Percentiles rank a stretch among this genome's conserved stretches.
Evolutionary conservation across 192 early-diverging fungal species (phyloP).

Genomic region (Rhizophlyctis rosea): DNA sequence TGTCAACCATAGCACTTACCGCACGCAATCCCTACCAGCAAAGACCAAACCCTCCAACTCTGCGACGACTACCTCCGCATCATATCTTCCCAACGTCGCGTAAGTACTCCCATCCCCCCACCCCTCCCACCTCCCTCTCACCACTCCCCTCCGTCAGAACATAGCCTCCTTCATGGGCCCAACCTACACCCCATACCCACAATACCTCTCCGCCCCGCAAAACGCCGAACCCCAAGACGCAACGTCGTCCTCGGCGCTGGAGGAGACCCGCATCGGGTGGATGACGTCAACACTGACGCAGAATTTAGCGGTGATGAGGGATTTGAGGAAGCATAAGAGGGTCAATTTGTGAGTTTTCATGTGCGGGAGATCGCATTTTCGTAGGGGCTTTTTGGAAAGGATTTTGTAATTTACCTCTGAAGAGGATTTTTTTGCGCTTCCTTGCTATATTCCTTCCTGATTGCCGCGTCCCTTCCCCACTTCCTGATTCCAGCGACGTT

Average conservation of each 20-base stretch:
- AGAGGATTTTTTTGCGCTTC: too few relatives aligned
- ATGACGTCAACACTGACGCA: constrained; percentile 15
- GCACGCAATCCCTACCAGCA: neutral
- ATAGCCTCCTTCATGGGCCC: constrained; percentile 12
- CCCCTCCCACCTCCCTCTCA: neutral
- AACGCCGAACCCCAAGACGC: neutral
- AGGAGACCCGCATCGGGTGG: constrained; percentile 18
- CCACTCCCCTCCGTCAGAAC: neutral
- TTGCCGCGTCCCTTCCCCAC: neutral
- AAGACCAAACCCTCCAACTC: neutral
- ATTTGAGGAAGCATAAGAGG: neutral
- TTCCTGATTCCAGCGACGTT: neutral
- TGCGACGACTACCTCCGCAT: neutral
- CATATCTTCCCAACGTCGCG: neutral
- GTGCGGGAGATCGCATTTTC: too few relatives aligned
- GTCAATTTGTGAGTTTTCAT: constrained; percentile 13
- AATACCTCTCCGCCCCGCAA: constrained; percentile 5
- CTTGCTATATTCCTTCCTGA: too few relatives aligned
- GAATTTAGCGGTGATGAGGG: constrained; percentile 1
- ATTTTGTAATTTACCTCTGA: too few relatives aligned
- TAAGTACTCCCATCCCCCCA: neutral
- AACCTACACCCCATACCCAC: constrained; percentile 8
- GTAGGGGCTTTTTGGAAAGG: too few relatives aligned
- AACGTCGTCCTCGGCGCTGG: neutral
- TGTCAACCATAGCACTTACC: too few relatives aligned